Conservation (phyloP, 2,329 filamentous ascomycete species). For the Epichloe gansuensis region DNA sequence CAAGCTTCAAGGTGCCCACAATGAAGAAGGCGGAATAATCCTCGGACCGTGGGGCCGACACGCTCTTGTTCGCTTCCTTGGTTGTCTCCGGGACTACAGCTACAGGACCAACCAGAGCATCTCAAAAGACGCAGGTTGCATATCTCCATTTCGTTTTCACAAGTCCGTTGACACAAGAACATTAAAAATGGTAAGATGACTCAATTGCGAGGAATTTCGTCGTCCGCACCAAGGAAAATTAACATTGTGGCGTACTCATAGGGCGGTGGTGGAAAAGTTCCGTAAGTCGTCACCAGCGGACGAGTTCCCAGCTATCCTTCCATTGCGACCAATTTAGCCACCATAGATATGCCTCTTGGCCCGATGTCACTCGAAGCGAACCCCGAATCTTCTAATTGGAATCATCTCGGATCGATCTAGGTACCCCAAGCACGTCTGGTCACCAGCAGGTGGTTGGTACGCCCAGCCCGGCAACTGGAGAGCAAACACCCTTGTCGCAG, state of each 20-base stretch:
- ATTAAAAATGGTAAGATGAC: slow-evolving; percentile 44
- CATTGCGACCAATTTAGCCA: slow-evolving; percentile 6
- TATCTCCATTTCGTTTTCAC: slow-evolving; percentile 6
- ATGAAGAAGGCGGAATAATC: neutral
- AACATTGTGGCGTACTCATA: slow-evolving; percentile 16
- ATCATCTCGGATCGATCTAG: slow-evolving; percentile 29
- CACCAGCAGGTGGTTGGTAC: slow-evolving; percentile 96
- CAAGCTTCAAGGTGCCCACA: neutral
- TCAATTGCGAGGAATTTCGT: neutral
- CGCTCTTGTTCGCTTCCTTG: neutral
- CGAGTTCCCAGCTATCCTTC: neutral
- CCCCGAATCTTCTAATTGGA: slow-evolving; percentile 1
- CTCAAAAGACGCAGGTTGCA: slow-evolving; percentile 19
- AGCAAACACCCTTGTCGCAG: slow-evolving; percentile 70
- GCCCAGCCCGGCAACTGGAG: slow-evolving; percentile 91
- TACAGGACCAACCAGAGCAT: neutral
- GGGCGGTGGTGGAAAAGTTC: slow-evolving; percentile 63
- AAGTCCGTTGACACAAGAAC: slow-evolving; percentile 22
- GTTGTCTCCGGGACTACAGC: neutral
- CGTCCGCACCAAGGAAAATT: neutral
- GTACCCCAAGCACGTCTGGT: slow-evolving; percentile 99
- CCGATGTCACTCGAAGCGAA: slow-evolving; percentile 1
- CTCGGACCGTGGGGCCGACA: neutral
- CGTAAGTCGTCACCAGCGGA: slow-evolving; percentile 28
- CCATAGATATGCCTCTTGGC: slow-evolving; percentile 5